These are phyloP conservation scores for Phytophthora tubulina DNA, from an alignment of 352 stramenopile species.

Conservation along the genomic window DNA sequence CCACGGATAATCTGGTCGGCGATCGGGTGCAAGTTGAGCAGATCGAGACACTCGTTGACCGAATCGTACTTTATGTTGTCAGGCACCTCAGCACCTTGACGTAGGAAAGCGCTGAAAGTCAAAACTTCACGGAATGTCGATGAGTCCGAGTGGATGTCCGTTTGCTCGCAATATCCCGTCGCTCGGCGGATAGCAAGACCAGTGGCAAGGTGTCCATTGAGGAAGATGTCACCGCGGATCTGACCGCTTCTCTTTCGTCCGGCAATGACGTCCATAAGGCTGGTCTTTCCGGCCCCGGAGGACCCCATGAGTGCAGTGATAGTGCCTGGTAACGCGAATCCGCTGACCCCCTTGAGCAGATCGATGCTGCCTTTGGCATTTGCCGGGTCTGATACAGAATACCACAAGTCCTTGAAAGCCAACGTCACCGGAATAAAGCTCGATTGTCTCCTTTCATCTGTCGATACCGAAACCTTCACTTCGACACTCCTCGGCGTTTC, in stretches of 20 bases:
- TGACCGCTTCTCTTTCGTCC: conserved; percentile 18
- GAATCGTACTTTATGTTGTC: conserved; percentile 29
- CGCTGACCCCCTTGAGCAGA: conserved; percentile 75
- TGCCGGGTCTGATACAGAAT: conserved; percentile 37
- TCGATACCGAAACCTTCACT: background rate
- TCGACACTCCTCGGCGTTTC: conserved; percentile 1
- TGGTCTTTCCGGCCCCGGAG: conserved; percentile 68
- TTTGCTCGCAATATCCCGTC: conserved; percentile 69
- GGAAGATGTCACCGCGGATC: conserved; percentile 68
- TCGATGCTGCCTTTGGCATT: conserved; percentile 52
- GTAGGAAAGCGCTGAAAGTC: conserved; percentile 68
- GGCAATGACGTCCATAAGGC: conserved; percentile 34
- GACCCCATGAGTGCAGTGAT: conserved; percentile 92
- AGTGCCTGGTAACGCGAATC: conserved; percentile 69
- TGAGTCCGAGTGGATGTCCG: conserved; percentile 86
- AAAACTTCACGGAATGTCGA: conserved; percentile 79
- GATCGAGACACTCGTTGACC: conserved; percentile 39
- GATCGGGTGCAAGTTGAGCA: conserved; percentile 34
- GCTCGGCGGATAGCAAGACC: conserved; percentile 36
- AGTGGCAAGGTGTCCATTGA: conserved; percentile 74
- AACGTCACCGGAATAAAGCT: conserved; percentile 36
- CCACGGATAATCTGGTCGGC: conserved; percentile 40
- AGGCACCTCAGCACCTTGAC: conserved; percentile 37
- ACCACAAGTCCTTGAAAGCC: conserved; percentile 47
- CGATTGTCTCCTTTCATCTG: too few species aligned